phyloP scores from a whole-genome alignment of 2,329 filamentous ascomycete genomes.

The Exserohilum turcica region DNA sequence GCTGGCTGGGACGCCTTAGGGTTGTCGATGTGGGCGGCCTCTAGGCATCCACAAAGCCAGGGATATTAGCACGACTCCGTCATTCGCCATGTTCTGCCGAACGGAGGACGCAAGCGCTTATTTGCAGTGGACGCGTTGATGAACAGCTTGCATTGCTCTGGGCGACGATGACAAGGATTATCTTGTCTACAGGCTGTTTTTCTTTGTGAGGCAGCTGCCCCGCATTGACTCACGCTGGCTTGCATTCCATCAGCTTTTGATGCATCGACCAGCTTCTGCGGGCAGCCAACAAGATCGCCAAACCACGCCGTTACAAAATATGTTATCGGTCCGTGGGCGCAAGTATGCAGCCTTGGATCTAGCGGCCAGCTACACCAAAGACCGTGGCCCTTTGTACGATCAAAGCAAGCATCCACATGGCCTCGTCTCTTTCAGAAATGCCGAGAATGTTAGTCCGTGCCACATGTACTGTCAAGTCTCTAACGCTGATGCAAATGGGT shows the following conservation, averaged over 20 bases:
- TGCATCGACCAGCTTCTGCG: background rate
- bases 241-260: background rate
- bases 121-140: background rate
- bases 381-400: conserved; percentile 4
- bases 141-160: background rate
- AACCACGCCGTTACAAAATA: background rate
- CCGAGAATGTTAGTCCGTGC: conserved; percentile 4
- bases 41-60: conserved; percentile 7
- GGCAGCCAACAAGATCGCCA: background rate
- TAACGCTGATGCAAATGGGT: background rate
- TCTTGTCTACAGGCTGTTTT: background rate
- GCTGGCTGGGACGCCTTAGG: background rate
- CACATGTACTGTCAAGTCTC: too few relatives aligned
- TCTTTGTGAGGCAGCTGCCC: background rate
- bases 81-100: background rate
- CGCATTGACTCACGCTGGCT: conserved; percentile 5
- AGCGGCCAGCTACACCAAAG: conserved; percentile 11
- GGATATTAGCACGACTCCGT: background rate
- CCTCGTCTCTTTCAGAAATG: conserved; percentile 6
- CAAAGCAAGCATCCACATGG: conserved; percentile 2
- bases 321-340: conserved; percentile 8
- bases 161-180: background rate
- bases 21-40: conserved; percentile 7
- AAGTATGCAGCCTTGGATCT: conserved; percentile 9
- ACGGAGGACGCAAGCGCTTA: background rate